Conservation (phyloP, 164 flowering plant species). For the Annona squamosa region DNA sequence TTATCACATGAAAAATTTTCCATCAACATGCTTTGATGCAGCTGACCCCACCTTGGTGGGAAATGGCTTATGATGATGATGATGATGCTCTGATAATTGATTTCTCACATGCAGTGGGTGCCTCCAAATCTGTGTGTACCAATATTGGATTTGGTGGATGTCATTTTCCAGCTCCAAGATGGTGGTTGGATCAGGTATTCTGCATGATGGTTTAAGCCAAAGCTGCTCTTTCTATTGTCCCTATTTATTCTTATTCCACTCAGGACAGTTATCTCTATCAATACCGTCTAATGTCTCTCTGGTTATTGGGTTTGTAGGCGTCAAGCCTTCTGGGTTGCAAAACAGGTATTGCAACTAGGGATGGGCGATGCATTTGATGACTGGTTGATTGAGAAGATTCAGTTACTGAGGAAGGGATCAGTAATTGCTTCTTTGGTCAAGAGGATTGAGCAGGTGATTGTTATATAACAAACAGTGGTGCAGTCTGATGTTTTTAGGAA, state of each 20-base stretch:
- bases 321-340: constrained; percentile 94
- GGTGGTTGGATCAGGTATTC: constrained; percentile 98
- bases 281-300: constrained; percentile 9
- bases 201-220: neutral
- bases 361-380: constrained; percentile 99
- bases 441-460: constrained; percentile 70
- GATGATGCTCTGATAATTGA: constrained; percentile 1
- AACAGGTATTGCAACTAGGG: constrained; percentile 94
- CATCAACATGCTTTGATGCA: neutral
- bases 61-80: no score
- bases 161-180: constrained; percentile 90
- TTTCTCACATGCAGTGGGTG: constrained; percentile 65
- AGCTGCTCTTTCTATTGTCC: neutral
- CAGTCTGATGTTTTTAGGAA: neutral
- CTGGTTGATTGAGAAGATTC: constrained; percentile 94
- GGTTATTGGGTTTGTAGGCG: constrained; percentile 40
- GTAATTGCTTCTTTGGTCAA: constrained; percentile 78
- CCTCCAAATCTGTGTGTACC: constrained; percentile 87
- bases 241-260: neutral
- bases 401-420: constrained; percentile 74
- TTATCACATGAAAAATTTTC: constrained; percentile 6
- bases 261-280: neutral
- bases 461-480: neutral
- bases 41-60: no score
- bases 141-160: constrained; percentile 88